A percentile compares a stretch with the other conserved stretches of the same genome.
Evolutionary conservation across 2,329 filamentous ascomycete species (phyloP).

Genomic region (Aaosphaeria pasadenensis): DNA sequence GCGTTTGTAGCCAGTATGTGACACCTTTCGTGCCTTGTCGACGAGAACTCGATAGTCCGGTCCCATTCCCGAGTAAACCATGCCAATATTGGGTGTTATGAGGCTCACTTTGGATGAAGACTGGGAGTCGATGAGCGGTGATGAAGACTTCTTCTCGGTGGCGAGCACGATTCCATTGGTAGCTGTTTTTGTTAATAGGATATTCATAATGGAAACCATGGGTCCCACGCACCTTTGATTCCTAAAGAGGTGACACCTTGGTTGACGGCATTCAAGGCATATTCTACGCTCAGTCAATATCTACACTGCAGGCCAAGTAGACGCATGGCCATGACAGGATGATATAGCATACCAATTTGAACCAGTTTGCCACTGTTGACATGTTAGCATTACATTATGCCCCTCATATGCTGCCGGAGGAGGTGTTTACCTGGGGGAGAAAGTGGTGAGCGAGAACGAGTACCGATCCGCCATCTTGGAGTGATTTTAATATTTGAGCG

Average conservation of each 20-base stretch:
- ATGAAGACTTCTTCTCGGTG: slow-evolving; percentile 99
- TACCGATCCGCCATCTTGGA: slow-evolving; percentile 89
- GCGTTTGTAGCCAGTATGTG: slow-evolving; percentile 97
- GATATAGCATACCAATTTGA: slow-evolving; percentile 77
- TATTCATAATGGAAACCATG: slow-evolving; percentile 3
- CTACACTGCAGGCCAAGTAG: neutral
- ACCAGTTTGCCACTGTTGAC: slow-evolving; percentile 87
- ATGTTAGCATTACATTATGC: slow-evolving; percentile 42
- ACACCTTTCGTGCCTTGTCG: slow-evolving; percentile 96
- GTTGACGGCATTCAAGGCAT: slow-evolving; percentile 98
- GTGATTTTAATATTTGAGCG: neutral
- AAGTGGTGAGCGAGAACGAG: slow-evolving; percentile 98
- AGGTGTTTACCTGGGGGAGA: slow-evolving; percentile 86
- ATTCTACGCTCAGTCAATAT: slow-evolving; percentile 60
- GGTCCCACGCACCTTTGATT: slow-evolving; percentile 74
- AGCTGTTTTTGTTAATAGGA: slow-evolving; percentile 52
- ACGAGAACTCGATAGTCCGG: slow-evolving; percentile 97
- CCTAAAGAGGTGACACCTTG: slow-evolving; percentile 97
- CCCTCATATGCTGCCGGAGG: slow-evolving; percentile 16
- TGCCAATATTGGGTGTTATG: slow-evolving; percentile 98
- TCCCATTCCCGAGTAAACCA: slow-evolving; percentile 99
- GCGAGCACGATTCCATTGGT: slow-evolving; percentile 98
- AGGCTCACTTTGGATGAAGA: slow-evolving; percentile 97
- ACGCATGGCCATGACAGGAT: neutral
- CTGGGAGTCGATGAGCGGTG: slow-evolving; percentile 89